Base-by-base conservation (phyloP, 2,329 filamentous ascomycete species). In the Penicillium sp. region DNA sequence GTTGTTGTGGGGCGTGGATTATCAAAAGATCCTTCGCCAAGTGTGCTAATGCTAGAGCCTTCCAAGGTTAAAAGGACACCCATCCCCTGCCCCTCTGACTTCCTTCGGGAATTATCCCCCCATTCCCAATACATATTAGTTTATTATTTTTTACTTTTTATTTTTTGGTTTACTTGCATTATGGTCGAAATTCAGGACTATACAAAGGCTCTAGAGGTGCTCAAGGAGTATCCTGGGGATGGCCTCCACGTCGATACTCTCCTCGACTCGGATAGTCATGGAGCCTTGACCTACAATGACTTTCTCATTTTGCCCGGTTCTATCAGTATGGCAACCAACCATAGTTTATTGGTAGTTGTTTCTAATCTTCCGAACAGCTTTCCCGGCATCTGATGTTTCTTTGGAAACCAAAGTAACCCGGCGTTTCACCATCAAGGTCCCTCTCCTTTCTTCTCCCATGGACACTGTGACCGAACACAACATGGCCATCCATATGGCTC, bases 381-480 rank as follows among this genome's bases (percentile, higher is more conserved):
- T 99, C 79, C 87, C 93, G 63, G 94, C 94, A 70, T 91, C 90
- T 49, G 89, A 90, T 63, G 94, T 97, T 66, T 80, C 80, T 47
- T 88, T 99, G 61, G 94, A 97, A 68, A 91, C 93, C 35, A 91
- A 91, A 58, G 84, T 99, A 70, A 99, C 94, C 68, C 96, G 96
- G 86, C 87, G 91, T 71, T 96, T 99, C 78, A 87, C 90, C 35
- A 84, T 99, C 75, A 99, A 97, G 86, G 96, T 92, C 10, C 94
- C 94, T 61, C 93, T 99, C 71, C 86, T 97, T 65, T 99, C 94
- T 45, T 97, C 93, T 43, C 94, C 96, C 71, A 99, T 99, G 94
- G 94, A 99, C 81, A 99, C 94, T 8, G 94, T 99, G 75, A 99
- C 96, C 44, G 94, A 99, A 82, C 90, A 96, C 80, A 93, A 96